Percentiles rank a stretch among this genome's conserved stretches.
Conservation (phyloP, 1,284 basidiomycete genomes). For the Caloboletus inedulis region DNA sequence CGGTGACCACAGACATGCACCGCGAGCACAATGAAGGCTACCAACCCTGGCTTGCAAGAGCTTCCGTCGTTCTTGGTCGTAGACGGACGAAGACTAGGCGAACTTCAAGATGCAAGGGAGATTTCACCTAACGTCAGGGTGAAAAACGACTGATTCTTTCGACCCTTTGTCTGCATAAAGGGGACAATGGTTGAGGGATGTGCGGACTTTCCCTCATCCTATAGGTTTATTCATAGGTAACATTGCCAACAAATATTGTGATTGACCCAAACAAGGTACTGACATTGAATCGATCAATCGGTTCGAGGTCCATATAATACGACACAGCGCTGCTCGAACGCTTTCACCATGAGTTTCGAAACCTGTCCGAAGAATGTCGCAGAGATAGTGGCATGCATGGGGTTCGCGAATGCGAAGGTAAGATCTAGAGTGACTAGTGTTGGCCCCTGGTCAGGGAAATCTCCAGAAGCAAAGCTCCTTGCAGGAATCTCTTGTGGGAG, state of each 20-base stretch:
- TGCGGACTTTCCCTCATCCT: background rate
- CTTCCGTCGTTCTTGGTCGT: background rate
- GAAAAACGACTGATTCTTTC: background rate
- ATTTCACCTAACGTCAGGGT: background rate
- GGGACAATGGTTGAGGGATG: background rate
- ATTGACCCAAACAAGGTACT: background rate
- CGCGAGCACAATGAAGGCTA: background rate
- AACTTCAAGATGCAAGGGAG: background rate
- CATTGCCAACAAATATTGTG: background rate
- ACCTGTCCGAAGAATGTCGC: constrained; percentile 84
- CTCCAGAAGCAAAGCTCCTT: constrained; percentile 3
- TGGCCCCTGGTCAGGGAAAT: constrained; percentile 37
- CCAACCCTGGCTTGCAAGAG: background rate
- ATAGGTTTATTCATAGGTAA: background rate
- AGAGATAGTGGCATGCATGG: constrained; percentile 79
- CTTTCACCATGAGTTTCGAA: constrained; percentile 85
- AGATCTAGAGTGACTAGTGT: constrained; percentile 82
- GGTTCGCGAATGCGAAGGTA: constrained; percentile 84
- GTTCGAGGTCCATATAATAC: constrained; percentile 57
- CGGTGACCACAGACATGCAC: background rate
- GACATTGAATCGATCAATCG: constrained; percentile 7
- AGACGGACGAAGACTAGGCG: background rate
- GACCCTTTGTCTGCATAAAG: background rate
- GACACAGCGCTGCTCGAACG: constrained; percentile 83
- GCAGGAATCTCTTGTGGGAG: constrained; percentile 4